These are phyloP conservation scores for Murraya koenigii DNA, from an alignment of 345 rosid species.

Conservation along the genomic window DNA sequence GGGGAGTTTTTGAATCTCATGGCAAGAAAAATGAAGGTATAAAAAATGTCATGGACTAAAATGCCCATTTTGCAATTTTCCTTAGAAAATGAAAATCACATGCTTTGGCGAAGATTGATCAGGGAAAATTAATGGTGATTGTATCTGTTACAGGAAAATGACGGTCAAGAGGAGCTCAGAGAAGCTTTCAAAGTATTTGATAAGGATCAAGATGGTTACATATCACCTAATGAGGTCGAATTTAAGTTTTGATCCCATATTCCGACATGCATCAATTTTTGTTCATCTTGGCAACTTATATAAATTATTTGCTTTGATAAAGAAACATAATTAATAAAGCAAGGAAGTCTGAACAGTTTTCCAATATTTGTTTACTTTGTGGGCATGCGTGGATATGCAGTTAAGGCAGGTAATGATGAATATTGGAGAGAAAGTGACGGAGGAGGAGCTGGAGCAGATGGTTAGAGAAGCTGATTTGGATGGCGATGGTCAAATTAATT, in stretches of 20 bases:
- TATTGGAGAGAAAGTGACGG: constrained; percentile 50
- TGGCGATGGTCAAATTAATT: constrained; percentile 60
- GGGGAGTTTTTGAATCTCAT: constrained; percentile 71
- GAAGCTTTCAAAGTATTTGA: constrained; percentile 72
- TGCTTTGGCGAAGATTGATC: neutral
- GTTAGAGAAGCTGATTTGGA: constrained; percentile 56
- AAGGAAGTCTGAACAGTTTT: neutral
- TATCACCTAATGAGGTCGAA: constrained; percentile 59
- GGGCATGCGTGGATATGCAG: constrained; percentile 23
- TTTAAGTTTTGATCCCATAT: neutral
- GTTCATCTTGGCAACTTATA: neutral
- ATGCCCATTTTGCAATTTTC: neutral
- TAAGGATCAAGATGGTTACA: constrained; percentile 67
- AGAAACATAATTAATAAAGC: neutral
- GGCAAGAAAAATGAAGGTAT: constrained; percentile 68
- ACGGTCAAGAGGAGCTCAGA: constrained; percentile 50
- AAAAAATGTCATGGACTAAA: neutral
- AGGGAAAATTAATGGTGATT: neutral
- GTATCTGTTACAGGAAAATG: constrained; percentile 39
- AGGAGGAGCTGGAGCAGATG: constrained; percentile 55
- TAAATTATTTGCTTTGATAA: no score
- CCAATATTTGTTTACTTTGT: neutral
- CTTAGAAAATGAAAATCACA: neutral
- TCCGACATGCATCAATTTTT: neutral
- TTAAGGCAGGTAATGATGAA: constrained; percentile 52